phyloP scores from a whole-genome alignment of 495 filamentous ascomycete species.

The Baudoinia panamericana region DNA sequence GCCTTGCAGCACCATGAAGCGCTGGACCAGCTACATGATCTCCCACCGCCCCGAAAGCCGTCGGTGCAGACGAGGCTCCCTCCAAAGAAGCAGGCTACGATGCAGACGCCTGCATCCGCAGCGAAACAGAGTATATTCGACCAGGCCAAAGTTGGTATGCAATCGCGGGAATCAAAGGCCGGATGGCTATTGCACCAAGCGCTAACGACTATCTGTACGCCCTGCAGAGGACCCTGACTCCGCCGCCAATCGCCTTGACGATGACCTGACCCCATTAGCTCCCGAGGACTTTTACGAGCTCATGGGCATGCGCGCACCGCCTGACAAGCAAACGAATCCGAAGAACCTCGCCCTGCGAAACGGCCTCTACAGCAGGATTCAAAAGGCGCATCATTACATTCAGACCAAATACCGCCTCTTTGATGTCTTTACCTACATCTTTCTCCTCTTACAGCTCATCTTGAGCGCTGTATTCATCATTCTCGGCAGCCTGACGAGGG shows the following conservation, averaged over 20 bases:
- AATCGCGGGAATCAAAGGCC: no score
- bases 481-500: constrained; percentile 12
- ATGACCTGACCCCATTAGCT: constrained; percentile 6
- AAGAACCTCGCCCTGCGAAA: constrained; percentile 8
- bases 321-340: constrained; percentile 2
- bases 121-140: no score
- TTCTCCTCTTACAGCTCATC: constrained; percentile 16
- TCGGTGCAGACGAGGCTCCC: no score
- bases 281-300: constrained; percentile 15
- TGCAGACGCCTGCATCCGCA: no score
- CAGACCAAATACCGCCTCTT: constrained; percentile 14
- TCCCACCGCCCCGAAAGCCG: no score
- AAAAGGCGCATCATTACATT: constrained; percentile 1
- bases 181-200: no score
- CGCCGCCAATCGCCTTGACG: constrained; percentile 11
- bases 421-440: constrained; percentile 10
- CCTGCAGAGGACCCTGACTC: constrained; percentile 11
- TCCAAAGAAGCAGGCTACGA: no score
- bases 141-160: no score
- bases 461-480: constrained; percentile 18
- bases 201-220: no score
- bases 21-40: no score
- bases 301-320: constrained; percentile 14
- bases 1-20: no score
- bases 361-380: constrained; percentile 11